Conservation (phyloP, 306 rosid species). For the Cucumis hystrix region DNA sequence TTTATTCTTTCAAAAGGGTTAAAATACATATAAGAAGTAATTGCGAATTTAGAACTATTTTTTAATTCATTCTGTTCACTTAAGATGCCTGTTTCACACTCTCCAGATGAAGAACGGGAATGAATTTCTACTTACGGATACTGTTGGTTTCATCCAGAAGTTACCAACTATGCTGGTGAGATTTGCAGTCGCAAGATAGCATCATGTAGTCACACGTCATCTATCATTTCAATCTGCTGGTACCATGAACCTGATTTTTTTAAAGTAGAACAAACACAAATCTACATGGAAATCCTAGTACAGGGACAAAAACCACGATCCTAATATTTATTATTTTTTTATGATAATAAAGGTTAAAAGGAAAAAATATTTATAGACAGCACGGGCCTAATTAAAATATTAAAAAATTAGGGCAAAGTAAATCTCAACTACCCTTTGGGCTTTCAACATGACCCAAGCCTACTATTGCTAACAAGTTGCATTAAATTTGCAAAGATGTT, state of each 20-base stretch:
- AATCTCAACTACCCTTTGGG: too few relatives aligned
- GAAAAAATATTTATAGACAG: too few relatives aligned
- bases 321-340: too few relatives aligned
- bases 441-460: too few relatives aligned
- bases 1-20: not conserved
- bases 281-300: too few relatives aligned
- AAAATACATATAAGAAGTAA: not conserved
- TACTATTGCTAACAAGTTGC: not conserved
- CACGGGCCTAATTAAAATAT: too few relatives aligned
- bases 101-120: conserved; percentile 79
- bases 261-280: too few relatives aligned
- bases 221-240: conserved; percentile 6
- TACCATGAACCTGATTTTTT: not conserved
- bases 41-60: not conserved
- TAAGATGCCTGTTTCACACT: conserved; percentile 11
- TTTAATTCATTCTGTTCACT: not conserved
- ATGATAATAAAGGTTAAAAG: too few relatives aligned
- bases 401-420: too few relatives aligned
- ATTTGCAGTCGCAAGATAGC: conserved; percentile 6
- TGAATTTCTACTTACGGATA: conserved; percentile 89
- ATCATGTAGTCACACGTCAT: conserved; percentile 5
- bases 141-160: conserved; percentile 98
- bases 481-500: not conserved
- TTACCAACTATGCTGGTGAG: conserved; percentile 88
- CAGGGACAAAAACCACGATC: too few relatives aligned